Evolutionary conservation across 148 eudicot genomes (phyloP).

Genomic region (Amaranthus cruentus): DNA sequence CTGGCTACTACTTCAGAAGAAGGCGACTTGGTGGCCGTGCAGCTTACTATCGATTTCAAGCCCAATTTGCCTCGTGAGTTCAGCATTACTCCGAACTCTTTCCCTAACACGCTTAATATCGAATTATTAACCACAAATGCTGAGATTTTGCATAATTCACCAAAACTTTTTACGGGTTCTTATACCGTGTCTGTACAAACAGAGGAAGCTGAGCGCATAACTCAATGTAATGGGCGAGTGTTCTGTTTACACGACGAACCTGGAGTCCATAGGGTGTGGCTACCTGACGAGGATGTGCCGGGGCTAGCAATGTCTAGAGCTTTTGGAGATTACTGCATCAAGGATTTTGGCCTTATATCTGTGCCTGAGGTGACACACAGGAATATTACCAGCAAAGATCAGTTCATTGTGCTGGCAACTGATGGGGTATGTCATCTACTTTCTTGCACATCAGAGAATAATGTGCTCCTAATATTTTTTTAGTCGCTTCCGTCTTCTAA

Average conservation of each 20-base stretch:
- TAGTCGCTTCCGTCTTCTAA: neutral
- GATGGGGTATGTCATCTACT: conserved; percentile 83
- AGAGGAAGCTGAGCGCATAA: conserved; percentile 91
- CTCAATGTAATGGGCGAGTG: conserved; percentile 72
- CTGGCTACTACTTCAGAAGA: conserved; percentile 70
- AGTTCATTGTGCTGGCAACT: conserved; percentile 74
- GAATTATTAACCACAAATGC: neutral
- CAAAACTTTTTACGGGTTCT: neutral
- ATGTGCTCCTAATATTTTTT: conserved; percentile 1
- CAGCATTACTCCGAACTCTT: conserved; percentile 5
- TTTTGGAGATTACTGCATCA: conserved; percentile 81
- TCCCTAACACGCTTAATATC: neutral
- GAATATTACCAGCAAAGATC: conserved; percentile 57
- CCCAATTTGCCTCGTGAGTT: conserved; percentile 88
- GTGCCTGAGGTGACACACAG: conserved; percentile 84
- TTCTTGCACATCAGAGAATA: conserved; percentile 6
- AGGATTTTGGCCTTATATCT: conserved; percentile 83
- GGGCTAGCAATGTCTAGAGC: conserved; percentile 99
- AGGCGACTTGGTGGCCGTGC: conserved; percentile 63
- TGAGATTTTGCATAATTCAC: neutral
- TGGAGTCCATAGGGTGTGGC: conserved; percentile 83
- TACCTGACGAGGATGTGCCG: conserved; percentile 69
- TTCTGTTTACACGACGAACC: conserved; percentile 81
- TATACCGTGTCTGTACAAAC: conserved; percentile 17
- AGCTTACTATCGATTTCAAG: conserved; percentile 84